Evolutionary conservation across 108 stramenopile species (phyloP).

Genomic region (Asterionellopsis glacialis): DNA sequence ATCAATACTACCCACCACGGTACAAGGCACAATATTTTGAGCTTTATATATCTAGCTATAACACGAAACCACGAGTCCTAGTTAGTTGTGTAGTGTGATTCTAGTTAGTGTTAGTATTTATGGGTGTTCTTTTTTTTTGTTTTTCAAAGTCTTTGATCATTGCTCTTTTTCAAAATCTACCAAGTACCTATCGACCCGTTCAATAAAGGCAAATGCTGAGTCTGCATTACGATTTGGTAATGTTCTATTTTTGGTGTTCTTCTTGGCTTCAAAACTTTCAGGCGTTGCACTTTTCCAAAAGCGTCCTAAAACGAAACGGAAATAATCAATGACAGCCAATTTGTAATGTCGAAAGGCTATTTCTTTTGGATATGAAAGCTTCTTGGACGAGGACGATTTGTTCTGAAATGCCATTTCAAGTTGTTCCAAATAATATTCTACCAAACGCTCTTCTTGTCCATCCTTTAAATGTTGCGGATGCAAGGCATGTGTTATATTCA

Average conservation of each 20-base stretch:
- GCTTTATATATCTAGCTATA: too few relatives aligned
- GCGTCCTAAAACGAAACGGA: constrained; percentile 52
- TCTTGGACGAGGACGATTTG: neutral
- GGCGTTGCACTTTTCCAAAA: constrained; percentile 50
- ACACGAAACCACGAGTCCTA: too few relatives aligned
- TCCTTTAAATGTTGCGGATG: constrained; percentile 31
- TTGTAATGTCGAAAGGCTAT: constrained; percentile 64
- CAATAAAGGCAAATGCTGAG: constrained; percentile 58
- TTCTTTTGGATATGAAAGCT: constrained; percentile 32
- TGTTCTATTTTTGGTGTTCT: constrained; percentile 50
- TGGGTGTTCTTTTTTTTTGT: too few relatives aligned
- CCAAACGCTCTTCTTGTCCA: constrained; percentile 23
- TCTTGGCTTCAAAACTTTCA: constrained; percentile 50
- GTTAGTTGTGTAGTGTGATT: too few relatives aligned
- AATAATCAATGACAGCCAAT: constrained; percentile 65
- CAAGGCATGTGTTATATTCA: constrained; percentile 78
- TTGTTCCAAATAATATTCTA: constrained; percentile 52
- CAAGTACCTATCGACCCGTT: constrained; percentile 53
- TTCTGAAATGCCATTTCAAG: constrained; percentile 29
- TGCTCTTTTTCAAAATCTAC: constrained; percentile 32
- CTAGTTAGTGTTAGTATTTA: too few relatives aligned
- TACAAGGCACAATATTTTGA: too few relatives aligned
- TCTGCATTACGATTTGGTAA: constrained; percentile 64
- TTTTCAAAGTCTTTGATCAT: too few relatives aligned
- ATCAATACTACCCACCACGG: too few relatives aligned